Percentiles rank a stretch among this genome's conserved stretches.
Evolutionary conservation across 2,329 filamentous ascomycete species (phyloP).

Genomic region (Davidsoniella neocaledoniae): DNA sequence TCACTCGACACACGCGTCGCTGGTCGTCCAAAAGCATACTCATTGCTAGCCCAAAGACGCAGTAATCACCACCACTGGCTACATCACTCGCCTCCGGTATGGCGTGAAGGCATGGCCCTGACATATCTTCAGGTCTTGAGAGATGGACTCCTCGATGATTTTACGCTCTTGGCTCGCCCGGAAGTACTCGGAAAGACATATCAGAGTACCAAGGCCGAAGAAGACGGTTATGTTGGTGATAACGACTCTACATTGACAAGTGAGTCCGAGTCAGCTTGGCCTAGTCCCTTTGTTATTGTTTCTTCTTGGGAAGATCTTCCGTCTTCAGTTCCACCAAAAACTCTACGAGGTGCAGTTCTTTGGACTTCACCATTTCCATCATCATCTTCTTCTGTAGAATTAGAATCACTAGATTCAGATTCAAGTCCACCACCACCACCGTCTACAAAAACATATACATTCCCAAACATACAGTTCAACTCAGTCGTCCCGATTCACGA

Average conservation of each 20-base stretch:
- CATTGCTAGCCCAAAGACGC: conserved; percentile 5
- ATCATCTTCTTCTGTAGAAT: no score
- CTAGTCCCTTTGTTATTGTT: conserved; percentile 18
- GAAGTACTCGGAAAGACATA: conserved; percentile 7
- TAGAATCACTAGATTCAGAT: no score
- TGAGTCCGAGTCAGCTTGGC: neutral
- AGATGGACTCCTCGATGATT: conserved; percentile 28
- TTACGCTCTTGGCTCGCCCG: conserved; percentile 18
- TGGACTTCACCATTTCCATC: conserved; percentile 19
- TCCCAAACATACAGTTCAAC: conserved; percentile 18
- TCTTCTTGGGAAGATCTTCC: conserved; percentile 24
- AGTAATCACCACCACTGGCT: conserved; percentile 6
- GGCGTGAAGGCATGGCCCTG: conserved; percentile 39
- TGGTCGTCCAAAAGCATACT: neutral
- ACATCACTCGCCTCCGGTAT: conserved; percentile 19
- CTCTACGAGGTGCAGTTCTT: conserved; percentile 29
- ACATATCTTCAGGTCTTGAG: conserved; percentile 35
- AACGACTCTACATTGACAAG: neutral
- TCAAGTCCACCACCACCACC: no score
- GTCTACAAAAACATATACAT: conserved; percentile 20
- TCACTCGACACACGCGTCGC: conserved; percentile 1
- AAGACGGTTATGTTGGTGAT: conserved; percentile 19
- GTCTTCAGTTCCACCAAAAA: conserved; percentile 25
- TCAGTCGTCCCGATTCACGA: conserved; percentile 35
- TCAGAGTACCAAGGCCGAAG: conserved; percentile 15